A percentile compares a stretch with the other conserved stretches of the same genome.
Conservation (phyloP, 1,284 basidiomycete genomes). For the Coriolopsis trogii region DNA sequence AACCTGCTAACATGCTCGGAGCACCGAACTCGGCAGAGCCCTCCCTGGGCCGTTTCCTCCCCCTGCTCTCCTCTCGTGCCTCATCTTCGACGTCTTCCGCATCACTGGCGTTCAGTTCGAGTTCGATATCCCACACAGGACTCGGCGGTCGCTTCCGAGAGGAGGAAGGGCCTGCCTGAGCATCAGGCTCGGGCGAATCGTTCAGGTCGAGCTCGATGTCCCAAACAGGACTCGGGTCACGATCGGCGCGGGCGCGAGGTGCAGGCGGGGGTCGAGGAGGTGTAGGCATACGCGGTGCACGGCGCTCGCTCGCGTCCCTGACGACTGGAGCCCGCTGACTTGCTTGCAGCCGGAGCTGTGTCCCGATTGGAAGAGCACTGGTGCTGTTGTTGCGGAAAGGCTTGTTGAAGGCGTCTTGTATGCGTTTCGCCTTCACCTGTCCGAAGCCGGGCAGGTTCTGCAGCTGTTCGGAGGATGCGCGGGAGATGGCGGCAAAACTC, state of each 20-base stretch:
- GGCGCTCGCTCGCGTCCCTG: no score
- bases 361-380: constrained; percentile 43
- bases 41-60: constrained; percentile 15
- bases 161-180: constrained; percentile 19
- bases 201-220: constrained; percentile 44
- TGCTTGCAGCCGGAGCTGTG: constrained; percentile 9
- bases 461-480: constrained; percentile 74
- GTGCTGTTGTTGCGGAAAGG: constrained; percentile 72
- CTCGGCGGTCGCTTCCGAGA: constrained; percentile 18
- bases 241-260: constrained; percentile 13
- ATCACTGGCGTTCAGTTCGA: constrained; percentile 44
- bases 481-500: constrained; percentile 85
- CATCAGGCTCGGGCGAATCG: constrained; percentile 23
- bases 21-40: constrained; percentile 24
- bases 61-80: constrained; percentile 1
- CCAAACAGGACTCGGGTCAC: constrained; percentile 39
- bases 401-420: constrained; percentile 79
- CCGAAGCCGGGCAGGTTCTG: constrained; percentile 91
- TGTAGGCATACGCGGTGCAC: constrained; percentile 4
- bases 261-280: constrained; percentile 15
- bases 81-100: constrained; percentile 17
- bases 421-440: constrained; percentile 88
- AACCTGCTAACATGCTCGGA: constrained; percentile 16
- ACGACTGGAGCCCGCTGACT: constrained; percentile 5
- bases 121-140: constrained; percentile 66